Evolutionary conservation across 768 basidiomycete species (phyloP), one percentile per base, ranked within the genome.

Genomic region (Dendrothele bispora): DNA sequence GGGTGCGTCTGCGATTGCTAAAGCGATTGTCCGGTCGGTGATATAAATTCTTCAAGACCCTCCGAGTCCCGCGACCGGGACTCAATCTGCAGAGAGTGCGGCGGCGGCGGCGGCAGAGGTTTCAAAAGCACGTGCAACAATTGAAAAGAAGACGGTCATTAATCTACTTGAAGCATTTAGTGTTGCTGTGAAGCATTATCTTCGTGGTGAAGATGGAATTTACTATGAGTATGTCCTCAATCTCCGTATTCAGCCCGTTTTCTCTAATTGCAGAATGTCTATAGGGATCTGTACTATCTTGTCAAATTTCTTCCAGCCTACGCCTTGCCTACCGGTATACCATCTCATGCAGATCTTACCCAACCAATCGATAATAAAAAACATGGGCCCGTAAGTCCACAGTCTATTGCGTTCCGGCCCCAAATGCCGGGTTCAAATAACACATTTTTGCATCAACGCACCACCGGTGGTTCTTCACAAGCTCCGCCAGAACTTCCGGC

Each of bases 261-360:
- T 17, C 3, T 14, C 35, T 37, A 15, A 34, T 27, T 3, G 20
- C 14, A 27, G 21, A n/a, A 26, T n/a, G 21, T 8, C 27, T 20
- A 7, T 43, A 76, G 73, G 55, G 83, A 87, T 60, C 65, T 87
- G 14, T 86, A 84, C 64, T 76, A 84, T 51, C 76, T 83, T 36
- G 80, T 85, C 59, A 88, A 85, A 59, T 86, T 81, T 61, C 74
- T 89, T n/a, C 85, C 86, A 3, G 69, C 79, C 10, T 85, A 84
- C 54, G 73, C 76, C 1, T 62, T 84, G 4, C 81, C 82, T 1
- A 58, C 75, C 2, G 78, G 79, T 26, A 64, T 79, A 45, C 79
- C 68, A 28, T 73, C 72, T 25, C 51, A 50, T 28, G 46, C 64
- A 15, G 70, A 76, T 51, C 34, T 60, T 26, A 50, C 36, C 17